These are phyloP conservation scores for Chaetomiaceae sp. DNA, from an alignment of 2,329 filamentous ascomycete genomes.

Conservation along the genomic window DNA sequence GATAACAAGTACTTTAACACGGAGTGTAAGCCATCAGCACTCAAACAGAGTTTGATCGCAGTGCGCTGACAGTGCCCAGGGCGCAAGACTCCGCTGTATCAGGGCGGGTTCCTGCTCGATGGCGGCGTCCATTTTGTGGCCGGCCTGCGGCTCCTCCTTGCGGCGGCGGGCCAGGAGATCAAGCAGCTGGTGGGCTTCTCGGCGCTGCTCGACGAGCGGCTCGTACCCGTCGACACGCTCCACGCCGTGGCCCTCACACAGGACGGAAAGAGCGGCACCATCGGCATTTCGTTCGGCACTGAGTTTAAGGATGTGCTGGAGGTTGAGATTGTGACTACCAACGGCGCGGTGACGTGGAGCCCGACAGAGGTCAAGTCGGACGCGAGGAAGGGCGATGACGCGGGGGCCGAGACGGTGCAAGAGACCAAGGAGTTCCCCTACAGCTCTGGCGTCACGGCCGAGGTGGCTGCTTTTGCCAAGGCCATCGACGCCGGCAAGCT, in stretches of 20 bases:
- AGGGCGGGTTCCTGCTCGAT: constrained; percentile 73
- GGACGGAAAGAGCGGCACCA: constrained; percentile 25
- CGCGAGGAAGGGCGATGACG: constrained; percentile 5
- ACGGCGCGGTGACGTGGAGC: constrained; percentile 28
- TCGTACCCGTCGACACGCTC: constrained; percentile 64
- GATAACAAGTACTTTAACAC: constrained; percentile 48
- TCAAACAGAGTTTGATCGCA: too few species aligned
- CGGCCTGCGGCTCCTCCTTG: constrained; percentile 55
- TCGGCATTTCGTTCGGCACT: constrained; percentile 30
- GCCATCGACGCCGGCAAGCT: constrained; percentile 24
- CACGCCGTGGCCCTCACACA: constrained; percentile 43
- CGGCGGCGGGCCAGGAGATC: constrained; percentile 40
- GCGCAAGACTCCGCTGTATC: constrained; percentile 65
- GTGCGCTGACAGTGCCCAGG: constrained; percentile 31
- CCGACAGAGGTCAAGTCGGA: constrained; percentile 22
- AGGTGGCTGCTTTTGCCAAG: constrained; percentile 30
- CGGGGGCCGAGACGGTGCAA: constrained; percentile 17
- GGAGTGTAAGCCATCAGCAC: constrained; percentile 37
- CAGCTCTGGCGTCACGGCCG: constrained; percentile 27
- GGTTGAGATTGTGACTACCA: constrained; percentile 28
- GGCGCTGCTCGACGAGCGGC: constrained; percentile 47
- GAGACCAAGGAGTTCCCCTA: constrained; percentile 21
- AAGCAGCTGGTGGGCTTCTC: constrained; percentile 51
- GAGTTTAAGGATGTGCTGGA: constrained; percentile 29
- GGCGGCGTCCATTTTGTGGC: constrained; percentile 70